phyloP scores from a whole-genome alignment of 176 grass and related monocot genomes.

The Aechmea fasciata region DNA sequence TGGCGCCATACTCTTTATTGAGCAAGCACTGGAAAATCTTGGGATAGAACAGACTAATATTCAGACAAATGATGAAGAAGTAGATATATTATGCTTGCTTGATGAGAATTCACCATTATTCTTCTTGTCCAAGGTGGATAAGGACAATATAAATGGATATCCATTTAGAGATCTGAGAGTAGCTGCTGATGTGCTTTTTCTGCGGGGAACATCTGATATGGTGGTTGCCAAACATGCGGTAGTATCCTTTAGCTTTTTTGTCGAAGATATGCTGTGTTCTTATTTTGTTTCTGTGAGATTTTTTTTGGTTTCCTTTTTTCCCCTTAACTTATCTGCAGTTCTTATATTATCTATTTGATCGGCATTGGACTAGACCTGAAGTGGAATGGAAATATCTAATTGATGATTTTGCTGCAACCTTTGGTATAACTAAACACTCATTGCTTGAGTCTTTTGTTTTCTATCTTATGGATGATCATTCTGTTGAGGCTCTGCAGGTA shows the following conservation, averaged over 20 bases:
- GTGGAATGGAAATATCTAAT: slow-evolving; percentile 73
- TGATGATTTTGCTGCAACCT: slow-evolving; percentile 77
- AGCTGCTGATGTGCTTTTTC: slow-evolving; percentile 76
- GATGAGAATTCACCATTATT: slow-evolving; percentile 47
- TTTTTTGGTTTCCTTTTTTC: slow-evolving; percentile 8
- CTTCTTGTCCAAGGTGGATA: slow-evolving; percentile 52
- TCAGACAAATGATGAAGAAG: slow-evolving; percentile 29
- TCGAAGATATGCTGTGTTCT: slow-evolving; percentile 9
- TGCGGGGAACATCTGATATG: slow-evolving; percentile 71
- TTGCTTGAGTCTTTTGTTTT: slow-evolving; percentile 69
- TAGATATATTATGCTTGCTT: slow-evolving; percentile 45
- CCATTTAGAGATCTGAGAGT: slow-evolving; percentile 66
- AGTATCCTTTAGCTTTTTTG: slow-evolving; percentile 61
- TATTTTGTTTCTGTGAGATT: slow-evolving; percentile 10
- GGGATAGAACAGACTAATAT: slow-evolving; percentile 41
- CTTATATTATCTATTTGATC: slow-evolving; percentile 95
- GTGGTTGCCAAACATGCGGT: slow-evolving; percentile 90
- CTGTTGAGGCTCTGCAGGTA: slow-evolving; percentile 77
- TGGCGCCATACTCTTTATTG: slow-evolving; percentile 61
- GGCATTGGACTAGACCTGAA: slow-evolving; percentile 70
- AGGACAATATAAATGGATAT: slow-evolving; percentile 36
- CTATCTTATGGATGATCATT: slow-evolving; percentile 80
- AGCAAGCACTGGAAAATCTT: slow-evolving; percentile 82
- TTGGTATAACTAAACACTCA: slow-evolving; percentile 53
- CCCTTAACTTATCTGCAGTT: slow-evolving; percentile 40